Evolutionary conservation across 345 rosid genomes (phyloP).

Genomic region (Zanthoxylum bungeanum): DNA sequence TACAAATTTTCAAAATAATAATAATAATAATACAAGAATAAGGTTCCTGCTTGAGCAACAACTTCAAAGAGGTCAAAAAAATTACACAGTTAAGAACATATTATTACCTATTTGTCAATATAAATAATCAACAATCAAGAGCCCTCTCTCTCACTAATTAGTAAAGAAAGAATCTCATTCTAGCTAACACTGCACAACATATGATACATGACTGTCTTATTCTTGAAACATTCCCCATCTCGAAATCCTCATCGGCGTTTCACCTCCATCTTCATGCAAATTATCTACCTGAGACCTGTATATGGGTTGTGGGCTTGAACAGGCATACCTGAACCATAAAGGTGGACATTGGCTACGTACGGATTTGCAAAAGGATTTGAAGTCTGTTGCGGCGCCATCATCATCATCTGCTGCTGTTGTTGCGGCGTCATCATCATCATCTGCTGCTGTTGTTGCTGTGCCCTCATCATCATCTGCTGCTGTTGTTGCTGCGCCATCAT

Average conservation of each 20-base stretch:
- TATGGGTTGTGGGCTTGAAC: conserved; percentile 64
- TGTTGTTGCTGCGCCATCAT: too few species aligned
- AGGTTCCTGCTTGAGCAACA: conserved; percentile 21
- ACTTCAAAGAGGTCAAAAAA: conserved; percentile 7
- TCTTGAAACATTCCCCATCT: conserved; percentile 16
- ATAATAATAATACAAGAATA: conserved; percentile 12
- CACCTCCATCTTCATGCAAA: not conserved
- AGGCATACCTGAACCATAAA: conserved; percentile 54
- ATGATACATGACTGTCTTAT: conserved; percentile 37
- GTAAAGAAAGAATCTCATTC: conserved; percentile 47
- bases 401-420: conserved; percentile 71
- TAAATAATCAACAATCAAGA: conserved; percentile 26
- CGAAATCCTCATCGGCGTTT: conserved; percentile 4
- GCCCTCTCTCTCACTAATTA: conserved; percentile 27
- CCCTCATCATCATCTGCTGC: too few species aligned
- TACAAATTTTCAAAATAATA: too few species aligned
- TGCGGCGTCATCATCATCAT: too few species aligned
- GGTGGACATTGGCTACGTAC: conserved; percentile 41
- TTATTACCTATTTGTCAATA: conserved; percentile 29
- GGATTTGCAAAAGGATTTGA: conserved; percentile 53
- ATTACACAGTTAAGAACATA: conserved; percentile 11
- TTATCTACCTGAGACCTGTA: conserved; percentile 42
- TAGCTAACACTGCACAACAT: conserved; percentile 47
- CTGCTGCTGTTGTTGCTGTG: too few species aligned
- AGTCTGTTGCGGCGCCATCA: conserved; percentile 53